Evolutionary conservation across 805 yeast species (phyloP).

Genomic region (Teunomyces stri): DNA sequence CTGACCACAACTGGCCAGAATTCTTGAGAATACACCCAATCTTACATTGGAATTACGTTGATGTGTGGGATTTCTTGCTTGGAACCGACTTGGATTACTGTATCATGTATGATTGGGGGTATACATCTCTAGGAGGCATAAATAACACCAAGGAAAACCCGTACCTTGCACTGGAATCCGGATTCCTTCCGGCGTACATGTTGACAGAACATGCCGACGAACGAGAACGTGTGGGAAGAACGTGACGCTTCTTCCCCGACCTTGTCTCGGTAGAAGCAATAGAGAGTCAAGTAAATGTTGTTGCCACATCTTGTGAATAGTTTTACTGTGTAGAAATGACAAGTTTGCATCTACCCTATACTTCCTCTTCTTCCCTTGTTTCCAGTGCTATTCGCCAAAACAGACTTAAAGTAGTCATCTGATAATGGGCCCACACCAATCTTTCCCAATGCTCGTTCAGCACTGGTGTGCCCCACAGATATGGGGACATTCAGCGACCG

Average conservation of each 20-base stretch:
- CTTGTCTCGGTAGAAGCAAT: too few species aligned
- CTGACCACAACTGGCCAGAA: slow-evolving; percentile 91
- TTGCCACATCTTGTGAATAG: slow-evolving; percentile 3
- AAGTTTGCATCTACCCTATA: not conserved
- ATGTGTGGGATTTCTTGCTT: slow-evolving; percentile 81
- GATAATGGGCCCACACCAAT: slow-evolving; percentile 84
- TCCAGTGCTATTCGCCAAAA: slow-evolving; percentile 11
- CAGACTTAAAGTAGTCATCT: slow-evolving; percentile 27
- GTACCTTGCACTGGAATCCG: slow-evolving; percentile 23
- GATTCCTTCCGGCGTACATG: slow-evolving; percentile 53
- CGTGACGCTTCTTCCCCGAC: too few species aligned
- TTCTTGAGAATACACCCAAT: slow-evolving; percentile 86
- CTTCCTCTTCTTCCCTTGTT: slow-evolving; percentile 10
- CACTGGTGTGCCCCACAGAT: slow-evolving; percentile 60
- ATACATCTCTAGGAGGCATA: slow-evolving; percentile 85
- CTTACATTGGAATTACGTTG: slow-evolving; percentile 79
- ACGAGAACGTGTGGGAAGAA: slow-evolving; percentile 44
- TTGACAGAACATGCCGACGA: slow-evolving; percentile 62
- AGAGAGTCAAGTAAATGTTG: too few species aligned
- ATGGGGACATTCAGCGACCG: slow-evolving; percentile 41
- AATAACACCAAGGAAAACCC: slow-evolving; percentile 74
- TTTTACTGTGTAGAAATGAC: not conserved
- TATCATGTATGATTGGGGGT: slow-evolving; percentile 73
- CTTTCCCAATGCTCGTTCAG: slow-evolving; percentile 69
- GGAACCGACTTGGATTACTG: slow-evolving; percentile 67